Evolutionary conservation across 2,329 filamentous ascomycete genomes (phyloP), one percentile per base, ranked within the genome.

Genomic region (Diplodia scrobiculata): DNA sequence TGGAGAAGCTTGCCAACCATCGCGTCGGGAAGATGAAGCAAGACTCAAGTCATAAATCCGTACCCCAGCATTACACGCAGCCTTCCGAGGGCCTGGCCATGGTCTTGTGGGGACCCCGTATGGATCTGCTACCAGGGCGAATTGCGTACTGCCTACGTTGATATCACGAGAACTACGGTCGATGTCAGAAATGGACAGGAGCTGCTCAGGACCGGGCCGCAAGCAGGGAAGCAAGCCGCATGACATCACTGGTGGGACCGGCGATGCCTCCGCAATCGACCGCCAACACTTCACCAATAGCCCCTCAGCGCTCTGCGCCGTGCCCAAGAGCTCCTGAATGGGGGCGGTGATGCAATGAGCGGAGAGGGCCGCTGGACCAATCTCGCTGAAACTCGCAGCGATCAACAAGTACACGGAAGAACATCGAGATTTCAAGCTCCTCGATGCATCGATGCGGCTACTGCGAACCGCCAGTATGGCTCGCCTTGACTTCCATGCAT

Each of bases 241-340:
- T 62, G 58, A 62, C 45, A 50, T 62, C 45, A 62, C 38, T 47
- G 27, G 58, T 50, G 45, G 58, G 58, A 62, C 58, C 58, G 58
- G 58, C 21, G 10, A 11, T 29, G 10, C 19, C 14, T 50, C 41
- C 45, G 58, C 38, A 47, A n/a, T 25, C 11, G 55, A 17, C 38
- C 10, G 10, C 38, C 17, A 60, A n/a, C n/a, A 48, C 25, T 29
- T 29, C 11, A 32, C 38, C 55, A 60, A 60, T 47, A 17, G 19
- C 19, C 36, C 9, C 58, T 34, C 27, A 19, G 9, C 27, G 48
- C 7, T 47, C 13, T 29, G 4, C 5, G 25, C 3, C 53, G 21
- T 11, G 25, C 1, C 38, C 27, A 25, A n/a, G 9, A 4, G 36
- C 54, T 14, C 36, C 55, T 10, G 21, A 13, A 27, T 25, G 29